Evolutionary conservation across 768 basidiomycete species (phyloP).

Genomic region (Pulveroboletus sp.): DNA sequence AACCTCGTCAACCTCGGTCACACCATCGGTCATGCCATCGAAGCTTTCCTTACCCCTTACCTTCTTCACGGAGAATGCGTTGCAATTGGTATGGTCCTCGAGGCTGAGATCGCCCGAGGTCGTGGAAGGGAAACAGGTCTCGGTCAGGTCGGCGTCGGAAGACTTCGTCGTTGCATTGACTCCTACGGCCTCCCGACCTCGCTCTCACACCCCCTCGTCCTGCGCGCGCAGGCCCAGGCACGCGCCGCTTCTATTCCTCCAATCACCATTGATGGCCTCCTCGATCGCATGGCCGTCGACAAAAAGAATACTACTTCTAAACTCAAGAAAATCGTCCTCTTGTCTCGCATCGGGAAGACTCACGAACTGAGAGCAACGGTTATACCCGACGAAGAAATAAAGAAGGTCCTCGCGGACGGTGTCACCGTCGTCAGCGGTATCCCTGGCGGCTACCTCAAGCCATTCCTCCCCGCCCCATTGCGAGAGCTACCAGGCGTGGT

Average conservation of each 20-base stretch:
- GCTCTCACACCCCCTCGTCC: slow-evolving; percentile 65
- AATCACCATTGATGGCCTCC: slow-evolving; percentile 66
- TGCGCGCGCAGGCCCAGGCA: slow-evolving; percentile 32
- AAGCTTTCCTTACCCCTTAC: slow-evolving; percentile 89
- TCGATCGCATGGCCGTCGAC: slow-evolving; percentile 94
- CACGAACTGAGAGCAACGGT: slow-evolving; percentile 88
- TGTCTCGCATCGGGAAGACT: slow-evolving; percentile 87
- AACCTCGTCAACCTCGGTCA: slow-evolving; percentile 99
- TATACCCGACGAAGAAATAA: slow-evolving; percentile 76
- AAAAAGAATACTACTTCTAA: slow-evolving; percentile 93
- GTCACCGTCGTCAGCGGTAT: slow-evolving; percentile 67
- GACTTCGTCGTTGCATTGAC: slow-evolving; percentile 81
- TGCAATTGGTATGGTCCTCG: slow-evolving; percentile 92
- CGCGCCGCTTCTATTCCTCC: slow-evolving; percentile 15
- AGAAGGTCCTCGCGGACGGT: slow-evolving; percentile 76
- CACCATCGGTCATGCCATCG: slow-evolving; percentile 97
- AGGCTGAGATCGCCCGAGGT: slow-evolving; percentile 88
- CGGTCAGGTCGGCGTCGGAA: slow-evolving; percentile 87
- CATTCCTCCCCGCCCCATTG: slow-evolving; percentile 44
- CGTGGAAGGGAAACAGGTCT: slow-evolving; percentile 62
- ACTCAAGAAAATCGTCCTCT: slow-evolving; percentile 86
- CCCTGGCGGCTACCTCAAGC: slow-evolving; percentile 37
- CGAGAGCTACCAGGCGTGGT: slow-evolving; percentile 14
- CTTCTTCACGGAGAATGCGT: slow-evolving; percentile 97
- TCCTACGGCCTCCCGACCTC: slow-evolving; percentile 89